These are phyloP conservation scores for Russula earlei DNA, from an alignment of 768 basidiomycete genomes.

Conservation along the genomic window DNA sequence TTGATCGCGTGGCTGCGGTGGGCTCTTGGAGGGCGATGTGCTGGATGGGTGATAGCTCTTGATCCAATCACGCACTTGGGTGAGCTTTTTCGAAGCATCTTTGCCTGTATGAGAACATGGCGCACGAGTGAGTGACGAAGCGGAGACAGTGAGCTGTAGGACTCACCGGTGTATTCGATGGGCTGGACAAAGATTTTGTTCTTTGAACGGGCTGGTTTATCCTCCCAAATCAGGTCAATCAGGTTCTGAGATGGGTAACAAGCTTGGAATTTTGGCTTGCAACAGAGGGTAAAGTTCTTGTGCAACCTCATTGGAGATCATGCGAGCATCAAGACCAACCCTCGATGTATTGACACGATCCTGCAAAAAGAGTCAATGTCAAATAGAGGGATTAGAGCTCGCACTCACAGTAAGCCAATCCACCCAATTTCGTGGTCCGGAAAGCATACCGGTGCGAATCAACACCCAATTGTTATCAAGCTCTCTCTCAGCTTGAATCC, in stretches of 20 bases:
- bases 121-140: background rate
- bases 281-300: constrained; percentile 50
- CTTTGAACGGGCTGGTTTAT: constrained; percentile 60
- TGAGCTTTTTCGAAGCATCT: constrained; percentile 63
- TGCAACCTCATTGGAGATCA: constrained; percentile 69
- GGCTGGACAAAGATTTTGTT: constrained; percentile 59
- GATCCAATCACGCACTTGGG: constrained; percentile 63
- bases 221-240: constrained; percentile 73
- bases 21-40: constrained; percentile 51
- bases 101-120: constrained; percentile 31
- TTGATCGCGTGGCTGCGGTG: constrained; percentile 50
- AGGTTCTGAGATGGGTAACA: constrained; percentile 73
- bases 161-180: constrained; percentile 55
- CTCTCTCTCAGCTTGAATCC: constrained; percentile 65
- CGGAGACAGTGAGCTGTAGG: background rate
- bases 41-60: constrained; percentile 45
- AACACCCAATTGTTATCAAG: constrained; percentile 70
- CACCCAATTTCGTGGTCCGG: constrained; percentile 62
- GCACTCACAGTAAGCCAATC: constrained; percentile 46
- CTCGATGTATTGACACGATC: constrained; percentile 35
- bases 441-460: constrained; percentile 43
- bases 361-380: constrained; percentile 23
- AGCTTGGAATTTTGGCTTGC: constrained; percentile 48
- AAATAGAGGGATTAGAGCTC: background rate
- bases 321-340: constrained; percentile 79